Conservation (phyloP, 768 basidiomycete genomes). For the Trametes cinnabarina region DNA sequence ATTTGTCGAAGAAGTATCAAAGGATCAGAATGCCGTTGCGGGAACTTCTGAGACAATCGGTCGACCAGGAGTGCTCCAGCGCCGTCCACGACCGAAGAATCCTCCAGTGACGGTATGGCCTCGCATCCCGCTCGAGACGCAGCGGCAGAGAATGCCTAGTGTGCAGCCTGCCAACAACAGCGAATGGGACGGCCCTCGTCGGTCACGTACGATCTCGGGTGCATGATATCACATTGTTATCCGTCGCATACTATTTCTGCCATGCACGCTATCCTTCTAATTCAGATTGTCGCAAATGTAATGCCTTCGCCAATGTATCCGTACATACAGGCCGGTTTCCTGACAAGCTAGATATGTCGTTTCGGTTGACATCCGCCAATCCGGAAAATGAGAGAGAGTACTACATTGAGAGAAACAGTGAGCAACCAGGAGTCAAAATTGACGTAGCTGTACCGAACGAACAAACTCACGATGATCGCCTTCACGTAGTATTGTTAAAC, state of each 20-base stretch:
- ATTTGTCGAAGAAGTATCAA: background rate
- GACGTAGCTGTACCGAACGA: no score
- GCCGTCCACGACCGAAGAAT: background rate
- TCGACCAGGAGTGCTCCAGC: background rate
- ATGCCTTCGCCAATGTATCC: background rate
- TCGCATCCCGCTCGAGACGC: background rate
- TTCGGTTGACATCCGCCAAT: no score
- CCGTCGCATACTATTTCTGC: background rate
- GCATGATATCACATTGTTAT: background rate
- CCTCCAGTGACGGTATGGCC: background rate
- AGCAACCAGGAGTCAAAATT: no score
- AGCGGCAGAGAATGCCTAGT: slow-evolving; percentile 1
- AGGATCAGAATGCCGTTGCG: background rate
- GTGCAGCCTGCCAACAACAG: background rate
- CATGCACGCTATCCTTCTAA: no score
- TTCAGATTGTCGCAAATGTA: no score
- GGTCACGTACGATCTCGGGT: background rate
- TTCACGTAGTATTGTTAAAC: no score
- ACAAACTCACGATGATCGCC: no score
- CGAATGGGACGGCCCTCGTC: background rate
- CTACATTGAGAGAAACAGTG: no score
- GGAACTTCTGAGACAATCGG: background rate
- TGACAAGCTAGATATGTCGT: no score
- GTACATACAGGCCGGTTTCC: no score
- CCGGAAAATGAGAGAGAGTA: no score